Percentiles rank a stretch among this genome's conserved stretches.
Evolutionary conservation across 2,329 filamentous ascomycete genomes (phyloP).

Genomic region (Colletotrichum somersetense): DNA sequence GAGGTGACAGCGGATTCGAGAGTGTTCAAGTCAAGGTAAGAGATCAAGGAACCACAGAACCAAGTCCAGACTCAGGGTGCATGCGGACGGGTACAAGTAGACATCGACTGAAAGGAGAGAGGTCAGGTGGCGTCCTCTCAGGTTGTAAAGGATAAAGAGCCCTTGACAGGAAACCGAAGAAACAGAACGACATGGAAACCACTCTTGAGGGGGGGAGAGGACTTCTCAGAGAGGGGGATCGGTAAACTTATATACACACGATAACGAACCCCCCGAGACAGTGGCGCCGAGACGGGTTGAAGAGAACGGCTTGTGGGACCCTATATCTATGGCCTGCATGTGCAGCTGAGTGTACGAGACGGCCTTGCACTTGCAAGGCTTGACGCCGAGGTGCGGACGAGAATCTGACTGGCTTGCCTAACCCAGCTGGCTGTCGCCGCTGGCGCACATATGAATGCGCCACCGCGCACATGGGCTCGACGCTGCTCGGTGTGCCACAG

Average conservation of each 20-base stretch:
- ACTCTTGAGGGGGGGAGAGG: not conserved
- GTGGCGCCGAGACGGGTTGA: slow-evolving; percentile 28
- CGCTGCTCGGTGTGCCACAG: not conserved
- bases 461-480: not conserved
- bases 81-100: slow-evolving; percentile 21
- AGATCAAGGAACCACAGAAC: slow-evolving; percentile 18
- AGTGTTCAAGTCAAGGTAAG: slow-evolving; percentile 14
- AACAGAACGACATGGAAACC: slow-evolving; percentile 15
- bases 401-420: slow-evolving; percentile 31
- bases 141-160: slow-evolving; percentile 14
- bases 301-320: slow-evolving; percentile 24
- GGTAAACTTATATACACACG: slow-evolving; percentile 33
- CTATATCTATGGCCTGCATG: slow-evolving; percentile 34
- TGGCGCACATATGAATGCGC: slow-evolving; percentile 17
- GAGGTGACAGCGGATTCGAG: not conserved
- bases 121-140: slow-evolving; percentile 11
- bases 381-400: slow-evolving; percentile 15
- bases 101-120: slow-evolving; percentile 32
- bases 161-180: slow-evolving; percentile 20
- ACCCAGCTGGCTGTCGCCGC: slow-evolving; percentile 27
- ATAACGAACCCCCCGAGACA: slow-evolving; percentile 19
- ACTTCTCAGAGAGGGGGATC: slow-evolving; percentile 15
- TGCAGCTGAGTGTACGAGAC: slow-evolving; percentile 27
- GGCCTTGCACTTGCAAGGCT: slow-evolving; percentile 32
- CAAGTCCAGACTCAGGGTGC: slow-evolving; percentile 17